Base-by-base conservation (phyloP, 805 yeast species). In the Komagataella pastoris region DNA sequence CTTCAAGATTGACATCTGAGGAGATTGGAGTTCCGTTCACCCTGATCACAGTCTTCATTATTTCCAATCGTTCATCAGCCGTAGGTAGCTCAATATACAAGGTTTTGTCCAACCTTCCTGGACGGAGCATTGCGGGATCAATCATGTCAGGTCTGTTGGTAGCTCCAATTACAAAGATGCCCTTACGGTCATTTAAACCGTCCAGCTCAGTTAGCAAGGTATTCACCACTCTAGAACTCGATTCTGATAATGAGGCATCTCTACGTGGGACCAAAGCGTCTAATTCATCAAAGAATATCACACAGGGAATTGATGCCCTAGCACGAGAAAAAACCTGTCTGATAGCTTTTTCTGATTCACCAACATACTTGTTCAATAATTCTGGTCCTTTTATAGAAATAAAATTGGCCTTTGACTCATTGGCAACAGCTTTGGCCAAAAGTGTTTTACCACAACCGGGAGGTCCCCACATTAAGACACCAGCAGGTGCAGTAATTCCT, bases 401-500 rank as follows among this genome's bases (percentile, higher is more conserved):
- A 66, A 93, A 93, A 64, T 93, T 93, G 10, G 98, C 98, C 51
- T 95, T 77, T 0, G 97, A 88, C 66, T 93, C 98, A 64, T 91
- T 91, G 8, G 99, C 99, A 2, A 93, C 98, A 2, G 99, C 99
- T 61, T 93, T 93, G 1, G 98, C 98, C 24, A 93, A 72, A 49
- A 93, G 72, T 0, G 99, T 93, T 64, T 93, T 93, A 75, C 99
- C 99, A 70, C 98, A 93, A 44, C 99, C 99, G 3, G 99, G 99
- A 1, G 99, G 99, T 0, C 99, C 99, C 99, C 99, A 93, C 74
- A 93, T 77, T 23, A 93, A 69, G 1, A 93, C 99, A 53, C 99
- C 99, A 0, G 96, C 89, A 2, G 98, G 98, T 0, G 97, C 97
- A 51, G 88, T 80, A 47, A 93, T 90, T 65, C 99, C 99, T 8